Evolutionary conservation across 768 basidiomycete species (phyloP), one percentile per base, ranked within the genome.

Genomic region (Termitomyces sp.): DNA sequence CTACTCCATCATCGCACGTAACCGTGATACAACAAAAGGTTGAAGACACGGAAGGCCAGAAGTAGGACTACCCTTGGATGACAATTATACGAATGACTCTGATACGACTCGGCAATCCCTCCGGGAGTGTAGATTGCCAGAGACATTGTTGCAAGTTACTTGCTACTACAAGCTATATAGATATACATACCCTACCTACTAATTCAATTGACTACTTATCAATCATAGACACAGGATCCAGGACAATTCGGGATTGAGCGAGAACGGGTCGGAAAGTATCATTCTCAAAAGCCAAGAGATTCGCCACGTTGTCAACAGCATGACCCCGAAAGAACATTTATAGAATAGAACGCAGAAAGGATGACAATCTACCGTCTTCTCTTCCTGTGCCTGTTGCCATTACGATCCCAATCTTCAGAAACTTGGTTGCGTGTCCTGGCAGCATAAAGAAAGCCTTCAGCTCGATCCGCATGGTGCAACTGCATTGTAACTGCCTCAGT

Each of bases 381-480:
- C 59, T 60, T 64, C 59, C 57, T 59, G 52, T 59, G 61, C 57
- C 60, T 66, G 37, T 65, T 62, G 48, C 61, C 58, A 50, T 61
- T 44, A 50, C 47, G 54, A 58, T 54, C 28, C 41, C 57, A 52
- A 51, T 58, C 42, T 17, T 43, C 25, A 42, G 28, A 28, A 27
- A 19, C 43, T 45, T 45, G 43, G 11, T 44, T 37, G 28, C 25
- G 30, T 40, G 46, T 23, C 51, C 52, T 57, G 11, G 28, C 34
- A 40, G 55, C 49, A 59, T 64, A 62, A 21, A 60, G 56, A 28
- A 66, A 59, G n/a, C 66, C 67, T 58, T 63, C 64, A 56, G 27
- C 32, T 14, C 62, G 64, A 64, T 68, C 66, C 58, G 66, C 66
- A 64, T 61, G 59, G 25, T 54, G 47, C 41, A 51, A 34, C n/a